Evolutionary conservation across 1,284 basidiomycete genomes (phyloP), one percentile per base, ranked within the genome.

Genomic region (Rhodotorula sp.): DNA sequence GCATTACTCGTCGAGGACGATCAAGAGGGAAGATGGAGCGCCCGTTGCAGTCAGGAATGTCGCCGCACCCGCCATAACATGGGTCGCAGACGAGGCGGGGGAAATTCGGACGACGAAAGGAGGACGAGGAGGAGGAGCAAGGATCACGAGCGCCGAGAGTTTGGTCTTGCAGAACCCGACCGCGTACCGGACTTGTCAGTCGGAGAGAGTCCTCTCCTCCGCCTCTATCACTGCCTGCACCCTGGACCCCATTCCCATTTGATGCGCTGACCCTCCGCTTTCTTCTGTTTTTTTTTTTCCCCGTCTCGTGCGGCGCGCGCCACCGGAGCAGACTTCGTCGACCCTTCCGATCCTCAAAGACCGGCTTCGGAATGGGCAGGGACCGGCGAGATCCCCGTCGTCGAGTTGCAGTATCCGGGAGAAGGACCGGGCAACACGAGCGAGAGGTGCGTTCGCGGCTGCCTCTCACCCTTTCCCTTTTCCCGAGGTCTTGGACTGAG

Each of bases 341-440:
- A 76, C 59, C 70, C 65, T 8, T 8, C 52, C 2, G 65, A 74
- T 28, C 68, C 69, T 2, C 21, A 52, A 4, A 61, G 55, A 3
- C 50, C 56, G 5, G n/a, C 66, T 8, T 21, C 7, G 2, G 66
- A 69, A 2, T 76, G 75, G 75, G 64, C 68, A 18, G 75, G 72
- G 6, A 50, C 34, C 38, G 38, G 38, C 38, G 75, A 74, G 1
- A 56, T 81, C 21, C 81, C 81, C 2, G 68, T 72, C 6, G 79
- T 83, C 31, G 80, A 81, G 62, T 75, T 84, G 23, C 77, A 80
- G 31, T 83, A 83, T 64, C 83, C 83, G 12, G 81, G 80, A 0
- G 56, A 64, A 23, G 81, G 38, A 43, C 38, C 38, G 38, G 38
- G 38, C 38, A 43, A 80, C 78, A 80, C 68, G 55, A 66, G n/a